These are phyloP conservation scores for Vigna nakashimae DNA, from an alignment of 306 rosid genomes.

Conservation along the genomic window DNA sequence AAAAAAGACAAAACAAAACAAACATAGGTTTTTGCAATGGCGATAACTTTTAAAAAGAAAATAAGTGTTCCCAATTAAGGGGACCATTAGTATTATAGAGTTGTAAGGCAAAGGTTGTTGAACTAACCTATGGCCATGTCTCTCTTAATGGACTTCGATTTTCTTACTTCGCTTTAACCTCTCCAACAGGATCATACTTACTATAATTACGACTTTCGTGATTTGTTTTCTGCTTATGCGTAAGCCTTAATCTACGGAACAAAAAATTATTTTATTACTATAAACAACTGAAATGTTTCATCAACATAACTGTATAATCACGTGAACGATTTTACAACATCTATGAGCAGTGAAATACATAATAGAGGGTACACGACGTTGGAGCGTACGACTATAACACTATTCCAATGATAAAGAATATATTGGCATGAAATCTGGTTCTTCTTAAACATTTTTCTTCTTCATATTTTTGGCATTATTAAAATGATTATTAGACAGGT, in stretches of 20 bases:
- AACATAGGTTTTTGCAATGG: background rate
- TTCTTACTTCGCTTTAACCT: background rate
- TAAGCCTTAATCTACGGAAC: conserved; percentile 36
- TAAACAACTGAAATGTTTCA: conserved; percentile 5
- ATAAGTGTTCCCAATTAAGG: background rate
- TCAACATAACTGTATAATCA: conserved; percentile 24
- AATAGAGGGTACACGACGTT: background rate
- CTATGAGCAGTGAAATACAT: conserved; percentile 20
- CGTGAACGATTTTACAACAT: conserved; percentile 28
- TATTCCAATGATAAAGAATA: background rate
- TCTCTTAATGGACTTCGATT: background rate
- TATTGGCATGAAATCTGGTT: background rate
- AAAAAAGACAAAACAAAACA: background rate
- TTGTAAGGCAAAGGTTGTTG: conserved; percentile 21
- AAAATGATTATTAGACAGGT: background rate
- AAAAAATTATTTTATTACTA: background rate
- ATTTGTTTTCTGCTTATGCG: conserved; percentile 6
- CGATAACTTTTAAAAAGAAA: background rate
- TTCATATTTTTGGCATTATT: background rate
- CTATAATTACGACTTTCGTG: background rate
- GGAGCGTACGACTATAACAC: background rate
- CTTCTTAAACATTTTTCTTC: background rate
- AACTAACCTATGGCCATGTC: conserved; percentile 7
- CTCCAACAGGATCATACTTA: background rate
- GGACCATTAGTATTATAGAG: conserved; percentile 11